Base-by-base conservation (phyloP, 2,329 filamentous ascomycete genomes). In the Colletotrichum acutatum region DNA sequence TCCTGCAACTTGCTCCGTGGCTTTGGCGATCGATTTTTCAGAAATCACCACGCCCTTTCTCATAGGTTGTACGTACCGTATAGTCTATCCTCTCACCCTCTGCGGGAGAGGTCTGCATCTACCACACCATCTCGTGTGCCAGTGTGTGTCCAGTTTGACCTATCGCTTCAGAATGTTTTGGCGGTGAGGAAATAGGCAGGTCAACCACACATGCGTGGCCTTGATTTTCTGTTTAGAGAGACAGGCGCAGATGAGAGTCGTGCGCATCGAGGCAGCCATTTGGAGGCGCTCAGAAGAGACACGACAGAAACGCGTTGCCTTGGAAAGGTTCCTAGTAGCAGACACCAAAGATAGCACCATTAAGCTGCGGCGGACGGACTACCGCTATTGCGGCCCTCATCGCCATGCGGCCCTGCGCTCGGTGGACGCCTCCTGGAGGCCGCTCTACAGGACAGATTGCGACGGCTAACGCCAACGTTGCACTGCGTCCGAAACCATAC, bases 401-500 rank as follows among this genome's bases (percentile, higher is more conserved):
- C 46, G 49, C 30, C 46, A 19, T 56, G n/a, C 30, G 22, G 68
- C 66, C 34, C 42, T 16, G 26, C 57, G 53, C 58, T 64, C 66
- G 26, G 26, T 72, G 53, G 59, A 46, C 52, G 24, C 24, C 42
- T 58, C 28, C 32, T 26, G 19, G 34, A 52, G 24, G 24, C 53
- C 37, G 52, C 53, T 56, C 42, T 56, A 64, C n/a, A 28, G 30
- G 52, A 46, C 32, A 56, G 19, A 34, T 54, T 68, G 52, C 65
- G 56, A 28, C 28, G 54, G 46, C 59, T 53, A 37, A 65, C 66
- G 66, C 66, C 66, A 72, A 46, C 54, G 59, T 70, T 52, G 59
- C 60, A 70, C 59, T 30, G 26, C 70, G 46, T 60, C 70, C 66
- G 70, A 69, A 72, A 72, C 66, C 70, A 70, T 59, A 46, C 59